A percentile compares a stretch with the other conserved stretches of the same genome.
Evolutionary conservation across 2,329 filamentous ascomycete species (phyloP).

Genomic region (Aureobasidium lini): DNA sequence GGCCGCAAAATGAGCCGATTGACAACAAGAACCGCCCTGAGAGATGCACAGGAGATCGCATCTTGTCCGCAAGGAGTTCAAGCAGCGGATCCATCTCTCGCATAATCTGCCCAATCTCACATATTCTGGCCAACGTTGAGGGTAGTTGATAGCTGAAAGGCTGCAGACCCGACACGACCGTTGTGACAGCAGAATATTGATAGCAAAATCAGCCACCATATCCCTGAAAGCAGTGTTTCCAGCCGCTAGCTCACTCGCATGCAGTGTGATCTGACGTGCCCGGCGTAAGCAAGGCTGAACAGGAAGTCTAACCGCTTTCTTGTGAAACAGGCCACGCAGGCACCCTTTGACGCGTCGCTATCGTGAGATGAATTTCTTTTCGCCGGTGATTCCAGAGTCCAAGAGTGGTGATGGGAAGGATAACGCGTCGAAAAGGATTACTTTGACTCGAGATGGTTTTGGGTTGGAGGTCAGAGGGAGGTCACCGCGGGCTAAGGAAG

Average conservation of each 20-base stretch:
- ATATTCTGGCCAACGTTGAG: too few relatives aligned
- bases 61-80: too few relatives aligned
- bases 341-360: neutral
- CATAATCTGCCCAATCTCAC: too few relatives aligned
- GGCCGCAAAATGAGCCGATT: too few relatives aligned
- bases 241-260: neutral
- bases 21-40: too few relatives aligned
- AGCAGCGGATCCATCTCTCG: too few relatives aligned
- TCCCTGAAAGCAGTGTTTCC: too few relatives aligned
- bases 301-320: neutral
- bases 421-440: conserved; percentile 1
- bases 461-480: neutral
- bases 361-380: conserved; percentile 1
- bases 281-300: conserved; percentile 10
- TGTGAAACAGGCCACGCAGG: neutral
- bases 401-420: conserved; percentile 1
- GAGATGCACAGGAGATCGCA: too few relatives aligned
- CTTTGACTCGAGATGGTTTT: neutral
- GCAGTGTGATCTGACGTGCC: conserved; percentile 4
- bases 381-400: neutral
- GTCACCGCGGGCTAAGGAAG: neutral
- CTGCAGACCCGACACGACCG: neutral
- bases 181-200: neutral
- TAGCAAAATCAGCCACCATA: neutral
- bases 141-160: neutral